These are phyloP conservation scores for Trichosporon sp. DNA, from an alignment of 1,284 basidiomycete species.

Conservation along the genomic window DNA sequence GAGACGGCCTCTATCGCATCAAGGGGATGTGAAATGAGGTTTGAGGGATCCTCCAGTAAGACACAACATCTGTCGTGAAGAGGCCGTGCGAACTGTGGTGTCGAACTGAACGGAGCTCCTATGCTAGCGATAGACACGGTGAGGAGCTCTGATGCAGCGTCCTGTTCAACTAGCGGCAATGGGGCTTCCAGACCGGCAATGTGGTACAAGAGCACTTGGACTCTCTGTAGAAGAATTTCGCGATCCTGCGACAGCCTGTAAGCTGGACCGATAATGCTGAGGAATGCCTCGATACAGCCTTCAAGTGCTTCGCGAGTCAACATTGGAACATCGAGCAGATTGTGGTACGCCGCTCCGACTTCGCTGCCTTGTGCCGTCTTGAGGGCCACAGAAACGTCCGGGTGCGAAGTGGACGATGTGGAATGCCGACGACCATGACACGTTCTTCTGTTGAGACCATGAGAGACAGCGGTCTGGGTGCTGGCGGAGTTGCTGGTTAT, in stretches of 20 bases:
- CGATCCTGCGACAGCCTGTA: not conserved
- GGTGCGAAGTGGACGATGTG: too few relatives aligned
- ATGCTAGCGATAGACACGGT: not conserved
- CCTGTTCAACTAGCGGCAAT: not conserved
- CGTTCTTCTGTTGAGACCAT: too few relatives aligned
- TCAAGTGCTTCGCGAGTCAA: too few relatives aligned
- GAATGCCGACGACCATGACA: too few relatives aligned
- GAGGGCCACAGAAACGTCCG: too few relatives aligned
- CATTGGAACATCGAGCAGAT: too few relatives aligned
- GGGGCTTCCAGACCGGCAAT: not conserved
- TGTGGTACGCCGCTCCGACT: too few relatives aligned
- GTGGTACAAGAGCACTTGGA: not conserved
- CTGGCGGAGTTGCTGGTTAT: too few relatives aligned
- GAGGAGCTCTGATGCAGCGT: conserved; percentile 1
- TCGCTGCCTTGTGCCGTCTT: too few relatives aligned
- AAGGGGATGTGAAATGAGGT: not conserved
- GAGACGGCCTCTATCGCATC: not conserved
- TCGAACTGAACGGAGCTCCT: not conserved
- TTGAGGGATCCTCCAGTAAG: not conserved
- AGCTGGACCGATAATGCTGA: not conserved
- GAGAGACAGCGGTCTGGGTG: too few relatives aligned
- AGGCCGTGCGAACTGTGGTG: not conserved
- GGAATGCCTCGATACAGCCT: too few relatives aligned
- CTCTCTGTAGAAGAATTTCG: not conserved
- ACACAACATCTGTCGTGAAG: not conserved